These are phyloP conservation scores for Chrysoporthe puriensis DNA, from an alignment of 2,329 filamentous ascomycete genomes.

Conservation along the genomic window DNA sequence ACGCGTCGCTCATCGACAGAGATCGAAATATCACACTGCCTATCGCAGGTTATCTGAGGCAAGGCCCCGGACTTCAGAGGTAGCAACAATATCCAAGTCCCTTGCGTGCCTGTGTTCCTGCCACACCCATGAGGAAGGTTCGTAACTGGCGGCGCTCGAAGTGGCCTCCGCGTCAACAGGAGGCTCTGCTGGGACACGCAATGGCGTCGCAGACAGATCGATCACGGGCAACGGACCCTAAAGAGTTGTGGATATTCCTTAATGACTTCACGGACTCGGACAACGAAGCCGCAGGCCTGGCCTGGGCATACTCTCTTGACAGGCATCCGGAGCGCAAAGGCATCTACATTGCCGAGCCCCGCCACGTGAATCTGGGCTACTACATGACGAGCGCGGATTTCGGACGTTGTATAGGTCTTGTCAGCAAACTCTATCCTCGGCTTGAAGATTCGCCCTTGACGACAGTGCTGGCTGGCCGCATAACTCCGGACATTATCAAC, in stretches of 20 bases:
- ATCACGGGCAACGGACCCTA: not conserved
- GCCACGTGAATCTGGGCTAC: constrained; percentile 27
- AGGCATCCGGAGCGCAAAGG: constrained; percentile 16
- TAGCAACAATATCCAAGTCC: not conserved
- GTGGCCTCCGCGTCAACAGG: constrained; percentile 20
- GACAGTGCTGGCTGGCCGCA: constrained; percentile 21
- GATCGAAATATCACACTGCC: not conserved
- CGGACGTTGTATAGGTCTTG: constrained; percentile 16
- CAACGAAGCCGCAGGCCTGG: constrained; percentile 25
- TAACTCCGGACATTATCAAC: constrained; percentile 19
- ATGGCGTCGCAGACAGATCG: constrained; percentile 19
- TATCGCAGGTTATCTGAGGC: not conserved
- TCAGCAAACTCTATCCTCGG: constrained; percentile 13
- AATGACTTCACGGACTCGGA: constrained; percentile 29
- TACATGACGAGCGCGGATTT: constrained; percentile 26
- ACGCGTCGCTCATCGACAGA: not conserved
- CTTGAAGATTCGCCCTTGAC: constrained; percentile 21
- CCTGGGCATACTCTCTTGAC: constrained; percentile 18
- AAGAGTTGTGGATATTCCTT: constrained; percentile 21
- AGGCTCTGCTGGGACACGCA: constrained; percentile 15
- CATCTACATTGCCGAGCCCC: constrained; percentile 28
- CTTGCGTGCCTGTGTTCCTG: not conserved
- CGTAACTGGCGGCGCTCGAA: constrained; percentile 18
- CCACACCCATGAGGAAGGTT: constrained; percentile 22
- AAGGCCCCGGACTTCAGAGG: not conserved